A percentile compares a stretch with the other conserved stretches of the same genome.
These are phyloP conservation scores for Phyllosticta ampelicida DNA, from an alignment of 2,329 filamentous ascomycete genomes.

Conservation along the genomic window DNA sequence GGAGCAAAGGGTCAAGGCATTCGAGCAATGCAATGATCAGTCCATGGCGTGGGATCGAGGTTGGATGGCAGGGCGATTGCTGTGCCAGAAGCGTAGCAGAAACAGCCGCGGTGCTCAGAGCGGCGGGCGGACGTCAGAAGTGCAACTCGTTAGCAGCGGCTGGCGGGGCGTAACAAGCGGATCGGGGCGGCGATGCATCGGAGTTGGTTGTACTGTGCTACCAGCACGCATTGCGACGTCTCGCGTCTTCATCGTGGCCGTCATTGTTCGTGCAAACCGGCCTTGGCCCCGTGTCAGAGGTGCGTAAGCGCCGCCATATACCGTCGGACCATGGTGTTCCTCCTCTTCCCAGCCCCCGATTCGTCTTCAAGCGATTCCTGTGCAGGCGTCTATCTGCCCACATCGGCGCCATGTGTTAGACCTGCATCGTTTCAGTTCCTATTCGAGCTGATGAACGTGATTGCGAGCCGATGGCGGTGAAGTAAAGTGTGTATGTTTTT, in stretches of 20 bases:
- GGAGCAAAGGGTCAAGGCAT: neutral
- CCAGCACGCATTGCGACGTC: neutral
- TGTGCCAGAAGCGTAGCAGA: neutral
- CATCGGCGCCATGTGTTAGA: neutral
- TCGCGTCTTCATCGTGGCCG: neutral
- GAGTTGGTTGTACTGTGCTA: neutral
- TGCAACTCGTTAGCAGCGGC: neutral
- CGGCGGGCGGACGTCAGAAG: neutral
- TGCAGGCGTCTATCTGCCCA: neutral
- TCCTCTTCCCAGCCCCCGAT: neutral
- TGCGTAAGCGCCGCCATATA: neutral
- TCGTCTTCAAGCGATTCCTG: neutral
- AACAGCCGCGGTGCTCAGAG: neutral
- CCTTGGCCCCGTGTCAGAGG: neutral
- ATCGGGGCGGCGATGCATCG: neutral
- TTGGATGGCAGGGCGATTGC: neutral
- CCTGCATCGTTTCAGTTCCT: neutral
- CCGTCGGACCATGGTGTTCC: neutral
- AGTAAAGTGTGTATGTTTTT: neutral
- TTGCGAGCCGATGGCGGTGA: neutral
- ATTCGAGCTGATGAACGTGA: neutral
- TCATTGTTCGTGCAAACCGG: neutral
- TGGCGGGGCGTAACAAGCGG: neutral
- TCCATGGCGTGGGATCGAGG: neutral
- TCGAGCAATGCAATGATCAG: neutral